Evolutionary conservation across 176 grass and related monocot genomes (phyloP).

Genomic region (Zizania latifolia): DNA sequence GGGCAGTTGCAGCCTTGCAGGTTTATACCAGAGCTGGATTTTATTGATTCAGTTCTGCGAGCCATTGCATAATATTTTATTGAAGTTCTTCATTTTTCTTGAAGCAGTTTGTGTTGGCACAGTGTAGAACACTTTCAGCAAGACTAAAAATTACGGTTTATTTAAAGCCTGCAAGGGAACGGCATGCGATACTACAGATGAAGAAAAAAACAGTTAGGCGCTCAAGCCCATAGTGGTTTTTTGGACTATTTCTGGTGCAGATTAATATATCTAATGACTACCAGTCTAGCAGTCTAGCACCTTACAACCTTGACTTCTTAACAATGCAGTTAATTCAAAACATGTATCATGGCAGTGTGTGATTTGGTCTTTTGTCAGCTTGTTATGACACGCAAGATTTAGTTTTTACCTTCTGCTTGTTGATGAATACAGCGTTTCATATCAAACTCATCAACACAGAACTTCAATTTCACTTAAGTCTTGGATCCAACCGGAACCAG

Average conservation of each 20-base stretch:
- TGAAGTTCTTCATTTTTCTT: conserved; percentile 33
- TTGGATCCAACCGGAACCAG: no score
- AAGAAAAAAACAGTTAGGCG: conserved; percentile 20
- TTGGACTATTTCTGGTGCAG: not conserved
- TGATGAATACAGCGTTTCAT: not conserved
- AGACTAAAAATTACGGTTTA: conserved; percentile 40
- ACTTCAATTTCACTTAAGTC: not conserved
- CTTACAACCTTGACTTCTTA: not conserved
- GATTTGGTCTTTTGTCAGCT: not conserved
- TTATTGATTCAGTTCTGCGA: not conserved
- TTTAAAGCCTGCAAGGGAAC: not conserved
- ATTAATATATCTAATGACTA: not conserved
- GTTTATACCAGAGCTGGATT: not conserved
- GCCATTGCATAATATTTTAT: conserved; percentile 20
- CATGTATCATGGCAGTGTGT: not conserved
- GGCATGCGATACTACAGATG: conserved; percentile 38
- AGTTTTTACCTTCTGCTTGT: not conserved
- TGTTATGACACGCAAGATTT: not conserved
- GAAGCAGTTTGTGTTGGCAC: conserved; percentile 40
- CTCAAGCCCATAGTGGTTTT: not conserved
- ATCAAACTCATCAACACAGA: not conserved
- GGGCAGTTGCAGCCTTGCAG: not conserved
- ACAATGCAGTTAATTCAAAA: not conserved
- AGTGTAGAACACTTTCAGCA: conserved; percentile 51
- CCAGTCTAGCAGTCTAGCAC: no score